A percentile compares a stretch with the other conserved stretches of the same genome.
Evolutionary conservation across 2,329 filamentous ascomycete species (phyloP).

Genomic region (Diaporthe sp.): DNA sequence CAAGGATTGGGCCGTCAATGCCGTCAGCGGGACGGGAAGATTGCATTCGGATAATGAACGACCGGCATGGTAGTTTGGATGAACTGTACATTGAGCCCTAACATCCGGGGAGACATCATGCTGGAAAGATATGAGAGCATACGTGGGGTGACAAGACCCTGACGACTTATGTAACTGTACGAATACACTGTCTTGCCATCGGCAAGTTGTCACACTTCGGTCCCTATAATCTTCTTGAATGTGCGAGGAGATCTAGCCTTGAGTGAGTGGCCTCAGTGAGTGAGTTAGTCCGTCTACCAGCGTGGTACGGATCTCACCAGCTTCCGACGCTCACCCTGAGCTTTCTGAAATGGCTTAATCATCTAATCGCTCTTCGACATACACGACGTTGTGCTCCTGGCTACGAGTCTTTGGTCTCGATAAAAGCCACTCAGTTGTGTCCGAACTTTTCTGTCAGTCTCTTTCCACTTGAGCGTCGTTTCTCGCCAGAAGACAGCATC

Average conservation of each 20-base stretch:
- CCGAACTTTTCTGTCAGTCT: background rate
- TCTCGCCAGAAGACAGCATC: background rate
- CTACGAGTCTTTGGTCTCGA: background rate
- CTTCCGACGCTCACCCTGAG: background rate
- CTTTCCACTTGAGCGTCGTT: background rate
- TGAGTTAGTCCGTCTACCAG: background rate
- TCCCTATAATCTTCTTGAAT: too few species aligned
- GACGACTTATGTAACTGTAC: constrained; percentile 42
- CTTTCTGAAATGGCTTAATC: background rate
- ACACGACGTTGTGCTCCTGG: background rate
- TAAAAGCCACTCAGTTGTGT: background rate
- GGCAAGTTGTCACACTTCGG: background rate
- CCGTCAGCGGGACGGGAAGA: constrained; percentile 16
- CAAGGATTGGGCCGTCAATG: constrained; percentile 12
- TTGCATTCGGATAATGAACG: constrained; percentile 15
- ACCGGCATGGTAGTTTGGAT: constrained; percentile 31
- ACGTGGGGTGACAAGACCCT: constrained; percentile 12
- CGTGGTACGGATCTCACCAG: background rate
- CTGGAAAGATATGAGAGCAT: constrained; percentile 31
- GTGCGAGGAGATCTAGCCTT: background rate
- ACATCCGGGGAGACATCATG: constrained; percentile 25
- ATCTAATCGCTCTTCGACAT: background rate
- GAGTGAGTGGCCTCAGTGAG: background rate
- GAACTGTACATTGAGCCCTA: constrained; percentile 33
- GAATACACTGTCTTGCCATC: constrained; percentile 37